phyloP scores from a whole-genome alignment of 352 stramenopile species.

The Saprolegnia diclina region DNA sequence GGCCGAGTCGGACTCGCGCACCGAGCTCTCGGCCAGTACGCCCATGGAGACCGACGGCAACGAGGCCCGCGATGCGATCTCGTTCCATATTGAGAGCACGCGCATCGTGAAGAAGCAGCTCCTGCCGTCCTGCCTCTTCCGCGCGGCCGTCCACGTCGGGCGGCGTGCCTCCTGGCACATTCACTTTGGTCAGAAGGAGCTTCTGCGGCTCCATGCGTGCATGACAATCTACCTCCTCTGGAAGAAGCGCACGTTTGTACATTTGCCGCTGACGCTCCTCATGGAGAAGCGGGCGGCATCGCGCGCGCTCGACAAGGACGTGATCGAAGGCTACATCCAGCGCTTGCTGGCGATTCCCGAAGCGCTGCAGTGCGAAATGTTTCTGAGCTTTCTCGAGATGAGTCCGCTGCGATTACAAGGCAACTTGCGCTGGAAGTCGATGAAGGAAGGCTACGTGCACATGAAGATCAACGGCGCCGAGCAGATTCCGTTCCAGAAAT shows the following conservation, averaged over 20 bases:
- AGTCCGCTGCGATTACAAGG: conserved; percentile 69
- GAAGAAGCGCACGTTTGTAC: conserved; percentile 38
- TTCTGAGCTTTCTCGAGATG: conserved; percentile 76
- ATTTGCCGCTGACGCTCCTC: conserved; percentile 73
- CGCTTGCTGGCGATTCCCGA: conserved; percentile 53
- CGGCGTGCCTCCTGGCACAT: conserved; percentile 73
- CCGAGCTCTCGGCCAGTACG: not conserved
- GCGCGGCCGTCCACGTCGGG: conserved; percentile 66
- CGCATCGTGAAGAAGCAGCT: conserved; percentile 60
- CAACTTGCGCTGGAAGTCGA: conserved; percentile 40
- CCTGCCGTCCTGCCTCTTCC: conserved; percentile 78
- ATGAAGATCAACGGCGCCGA: conserved; percentile 86
- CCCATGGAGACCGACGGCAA: not conserved
- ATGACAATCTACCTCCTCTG: conserved; percentile 47
- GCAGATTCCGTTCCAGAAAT: conserved; percentile 78
- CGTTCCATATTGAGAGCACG: conserved; percentile 65
- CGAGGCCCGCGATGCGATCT: conserved; percentile 32
- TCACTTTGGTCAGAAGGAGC: conserved; percentile 81
- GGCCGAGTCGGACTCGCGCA: not conserved
- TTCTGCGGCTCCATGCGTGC: conserved; percentile 66
- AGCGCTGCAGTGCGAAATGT: conserved; percentile 63
- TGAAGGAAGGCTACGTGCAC: conserved; percentile 85
- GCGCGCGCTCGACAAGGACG: conserved; percentile 55
- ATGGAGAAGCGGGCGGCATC: conserved; percentile 73
- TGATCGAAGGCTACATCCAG: conserved; percentile 73